Evolutionary conservation across 2,329 filamentous ascomycete species (phyloP), one percentile per base, ranked within the genome.

Genomic region (Fusarium sp.): DNA sequence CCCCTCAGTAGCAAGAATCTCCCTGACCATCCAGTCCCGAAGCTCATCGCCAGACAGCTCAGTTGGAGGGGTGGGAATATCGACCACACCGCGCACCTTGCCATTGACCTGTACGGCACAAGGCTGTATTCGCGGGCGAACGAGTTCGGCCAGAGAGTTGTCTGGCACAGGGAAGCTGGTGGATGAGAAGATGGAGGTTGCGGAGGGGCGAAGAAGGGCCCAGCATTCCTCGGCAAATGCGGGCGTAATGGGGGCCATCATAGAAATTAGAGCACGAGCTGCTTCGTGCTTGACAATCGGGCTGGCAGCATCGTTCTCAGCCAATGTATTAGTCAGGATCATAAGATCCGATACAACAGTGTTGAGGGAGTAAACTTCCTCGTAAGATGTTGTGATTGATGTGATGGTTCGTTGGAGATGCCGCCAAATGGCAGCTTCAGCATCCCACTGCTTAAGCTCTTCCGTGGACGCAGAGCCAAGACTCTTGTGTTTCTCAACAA

Each of bases 261-360:
- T 89, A 55, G 90, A 89, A 44, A 95, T 79, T 14, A 97, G 86
- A 7, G 85, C 83, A 3, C 85, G 85, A 3, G 86, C 81, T 0
- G 90, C 86, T 30, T 86, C 82, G 47, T 84, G 81, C 78, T 82
- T 84, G 72, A 93, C 78, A 9, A 81, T 56, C 7, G 78, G 75
- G 41, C 85, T 83, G 7, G 81, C 82, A 5, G 81, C 68, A 2
- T 80, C 71, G 20, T 86, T 82, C 7, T 86, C 86, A 36, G 86
- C 80, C 20, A 95, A 83, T 2, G 85, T 81, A 79, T 97, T 97
- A 8, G 93, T 95, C 22, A 97, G 86, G 45, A 89, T 90, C 87
- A 94, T 97, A 20, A 97, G 85, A 77, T 95, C 92, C 4, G 93
- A 96, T 24, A 97, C 88, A 14, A 93, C 87, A 1, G 94, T 97